Base-by-base conservation (phyloP, 1,284 basidiomycete genomes). In the Cutaneotrichosporon cavernicola region DNA sequence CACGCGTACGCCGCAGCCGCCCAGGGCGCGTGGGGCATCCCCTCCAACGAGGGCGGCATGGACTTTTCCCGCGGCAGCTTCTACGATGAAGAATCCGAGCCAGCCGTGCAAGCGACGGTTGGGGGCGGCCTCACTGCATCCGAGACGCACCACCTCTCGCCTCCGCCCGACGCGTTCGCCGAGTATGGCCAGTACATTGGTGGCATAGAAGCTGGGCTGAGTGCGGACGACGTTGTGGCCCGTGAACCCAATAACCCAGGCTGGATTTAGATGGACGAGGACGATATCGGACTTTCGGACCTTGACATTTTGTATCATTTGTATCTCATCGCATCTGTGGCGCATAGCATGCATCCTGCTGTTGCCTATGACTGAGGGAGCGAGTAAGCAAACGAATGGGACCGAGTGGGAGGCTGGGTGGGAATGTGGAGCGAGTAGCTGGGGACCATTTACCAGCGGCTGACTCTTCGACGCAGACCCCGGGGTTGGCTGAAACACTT, bases 81-180 rank as follows among this genome's bases (percentile, higher is more conserved):
- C 31, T 53, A 53, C 30, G 51, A 34, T 31, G 51, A 30, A 6
- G 30, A 30, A 6, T 10, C 51, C 31, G 31, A 34, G 51, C 49
- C 21, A 11, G 49, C 30, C 5, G 22, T 46, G 5, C 43, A 46
- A 18, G 43, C 43, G 18, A 34, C 55, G 18, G 46, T 51, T 16
- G 49, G 22, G 31, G 13, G 18, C 21, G 50, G n/a, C 30, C 31
- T 50, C 31, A 34, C 14, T 14, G 58, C 34, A 3, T 31, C 32
- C 21, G 34, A 56, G 36, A 26, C 52, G 5, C 18, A 5, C 36
- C 32, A 36, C 13, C 50, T 31, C 26, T 38, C 53, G 10, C 7
- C 73, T 67, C 58, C 67, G 1, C 53, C 62, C 31, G 76, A 77
- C 60, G 74, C 76, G 14, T 77, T 74, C 59, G 69, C 72, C 2